Evolutionary conservation across 2,329 filamentous ascomycete species (phyloP).

Genomic region (Hypoxylon sp.): DNA sequence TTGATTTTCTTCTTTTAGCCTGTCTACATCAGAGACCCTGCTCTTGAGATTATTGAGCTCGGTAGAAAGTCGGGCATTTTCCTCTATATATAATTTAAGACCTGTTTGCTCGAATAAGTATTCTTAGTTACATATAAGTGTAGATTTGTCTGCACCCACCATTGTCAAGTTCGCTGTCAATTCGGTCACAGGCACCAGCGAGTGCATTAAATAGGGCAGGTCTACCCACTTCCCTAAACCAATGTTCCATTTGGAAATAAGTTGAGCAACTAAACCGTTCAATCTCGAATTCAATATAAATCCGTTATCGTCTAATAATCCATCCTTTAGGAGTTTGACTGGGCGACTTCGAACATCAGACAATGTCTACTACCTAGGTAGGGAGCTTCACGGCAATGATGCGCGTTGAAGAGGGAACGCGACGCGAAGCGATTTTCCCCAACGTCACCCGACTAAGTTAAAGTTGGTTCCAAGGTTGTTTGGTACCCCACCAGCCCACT

Average conservation of each 20-base stretch:
- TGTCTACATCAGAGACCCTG: constrained; percentile 54
- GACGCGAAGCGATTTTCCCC: constrained; percentile 1
- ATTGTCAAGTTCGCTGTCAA: constrained; percentile 48
- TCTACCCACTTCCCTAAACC: constrained; percentile 52
- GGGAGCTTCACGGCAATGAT: constrained; percentile 2
- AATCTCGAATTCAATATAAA: constrained; percentile 10
- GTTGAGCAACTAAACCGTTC: neutral
- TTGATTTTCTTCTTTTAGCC: constrained; percentile 61
- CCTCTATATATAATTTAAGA: constrained; percentile 36
- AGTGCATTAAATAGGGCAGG: constrained; percentile 52
- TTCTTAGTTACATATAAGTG: constrained; percentile 8
- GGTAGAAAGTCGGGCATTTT: constrained; percentile 49
- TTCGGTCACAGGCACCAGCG: constrained; percentile 47
- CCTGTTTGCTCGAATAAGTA: constrained; percentile 36
- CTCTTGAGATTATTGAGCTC: constrained; percentile 57
- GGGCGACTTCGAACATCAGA: neutral
- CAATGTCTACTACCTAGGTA: neutral
- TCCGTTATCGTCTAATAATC: neutral
- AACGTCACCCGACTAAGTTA: neutral
- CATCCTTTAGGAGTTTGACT: neutral
- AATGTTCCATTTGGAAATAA: constrained; percentile 49
- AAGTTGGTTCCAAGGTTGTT: neutral
- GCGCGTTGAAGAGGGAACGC: constrained; percentile 7
- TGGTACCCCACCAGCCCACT: constrained; percentile 11
- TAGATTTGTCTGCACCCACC: constrained; percentile 41